Conservation (phyloP, 2,329 filamentous ascomycete species). For the Neofusicoccum ribis region DNA sequence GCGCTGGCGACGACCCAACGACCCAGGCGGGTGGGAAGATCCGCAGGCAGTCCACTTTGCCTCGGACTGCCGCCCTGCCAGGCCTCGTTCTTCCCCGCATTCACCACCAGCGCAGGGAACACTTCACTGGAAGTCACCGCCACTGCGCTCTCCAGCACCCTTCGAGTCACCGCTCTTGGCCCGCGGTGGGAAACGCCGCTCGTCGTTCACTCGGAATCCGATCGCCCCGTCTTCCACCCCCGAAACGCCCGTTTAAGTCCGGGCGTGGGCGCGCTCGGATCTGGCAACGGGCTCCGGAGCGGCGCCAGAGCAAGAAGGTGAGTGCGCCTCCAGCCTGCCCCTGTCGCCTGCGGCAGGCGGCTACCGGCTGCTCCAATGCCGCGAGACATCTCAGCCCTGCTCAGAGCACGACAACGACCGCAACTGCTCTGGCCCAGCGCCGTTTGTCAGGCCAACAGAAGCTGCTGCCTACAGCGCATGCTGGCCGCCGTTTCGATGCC, state of each 20-base stretch:
- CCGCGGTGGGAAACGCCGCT: conserved; percentile 1
- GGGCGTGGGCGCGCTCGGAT: background rate
- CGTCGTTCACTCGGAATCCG: background rate
- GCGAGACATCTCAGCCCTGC: conserved; percentile 13
- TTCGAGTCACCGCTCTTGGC: conserved; percentile 4
- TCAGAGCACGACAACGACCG: background rate
- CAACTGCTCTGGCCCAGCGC: background rate
- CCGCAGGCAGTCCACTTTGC: background rate
- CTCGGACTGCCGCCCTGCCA: background rate
- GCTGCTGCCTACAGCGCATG: background rate
- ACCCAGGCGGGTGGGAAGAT: conserved; percentile 5
- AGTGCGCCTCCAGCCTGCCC: background rate
- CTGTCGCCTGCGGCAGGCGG: background rate
- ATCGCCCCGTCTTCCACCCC: conserved; percentile 9
- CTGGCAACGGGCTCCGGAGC: background rate
- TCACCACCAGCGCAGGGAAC: background rate
- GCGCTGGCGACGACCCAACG: background rate
- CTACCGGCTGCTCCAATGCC: background rate
- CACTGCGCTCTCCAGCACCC: background rate
- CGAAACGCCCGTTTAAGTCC: conserved; percentile 9
- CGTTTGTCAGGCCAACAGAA: background rate
- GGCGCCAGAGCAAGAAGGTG: background rate
- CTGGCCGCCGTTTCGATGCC: background rate
- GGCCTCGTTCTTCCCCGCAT: background rate
- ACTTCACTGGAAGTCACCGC: background rate